Conservation (phyloP, 331 rosid genomes). For the Malus hybrid region DNA sequence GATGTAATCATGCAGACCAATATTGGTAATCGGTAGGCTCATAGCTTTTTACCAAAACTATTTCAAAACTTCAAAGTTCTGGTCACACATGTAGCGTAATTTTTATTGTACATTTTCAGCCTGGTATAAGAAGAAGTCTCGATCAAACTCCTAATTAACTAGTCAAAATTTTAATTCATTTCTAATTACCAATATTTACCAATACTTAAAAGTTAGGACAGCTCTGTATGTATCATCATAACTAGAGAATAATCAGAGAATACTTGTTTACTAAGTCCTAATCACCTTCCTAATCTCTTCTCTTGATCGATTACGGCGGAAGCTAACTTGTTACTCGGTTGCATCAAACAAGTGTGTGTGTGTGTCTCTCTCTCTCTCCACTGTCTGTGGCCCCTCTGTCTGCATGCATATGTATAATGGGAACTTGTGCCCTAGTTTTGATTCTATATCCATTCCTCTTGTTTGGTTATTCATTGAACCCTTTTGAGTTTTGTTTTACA, state of each 20-base stretch:
- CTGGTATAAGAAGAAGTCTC: too few relatives aligned
- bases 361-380: too few relatives aligned
- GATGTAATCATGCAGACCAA: neutral
- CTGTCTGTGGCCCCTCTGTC: too few relatives aligned
- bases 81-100: too few relatives aligned
- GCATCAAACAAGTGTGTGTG: neutral
- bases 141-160: too few relatives aligned
- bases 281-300: neutral
- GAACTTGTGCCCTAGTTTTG: neutral
- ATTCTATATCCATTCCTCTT: neutral
- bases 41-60: too few relatives aligned
- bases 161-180: too few relatives aligned
- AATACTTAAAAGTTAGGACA: neutral
- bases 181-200: neutral
- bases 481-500: neutral
- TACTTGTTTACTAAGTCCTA: slow-evolving; percentile 1
- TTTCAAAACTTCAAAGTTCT: too few relatives aligned
- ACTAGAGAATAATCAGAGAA: neutral
- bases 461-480: neutral
- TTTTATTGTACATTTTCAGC: too few relatives aligned
- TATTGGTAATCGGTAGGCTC: neutral
- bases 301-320: neutral
- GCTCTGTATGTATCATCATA: neutral
- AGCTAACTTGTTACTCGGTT: neutral
- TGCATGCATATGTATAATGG: neutral